Conservation (phyloP, 169 alveolate species). For the Babesia bovis region DNA sequence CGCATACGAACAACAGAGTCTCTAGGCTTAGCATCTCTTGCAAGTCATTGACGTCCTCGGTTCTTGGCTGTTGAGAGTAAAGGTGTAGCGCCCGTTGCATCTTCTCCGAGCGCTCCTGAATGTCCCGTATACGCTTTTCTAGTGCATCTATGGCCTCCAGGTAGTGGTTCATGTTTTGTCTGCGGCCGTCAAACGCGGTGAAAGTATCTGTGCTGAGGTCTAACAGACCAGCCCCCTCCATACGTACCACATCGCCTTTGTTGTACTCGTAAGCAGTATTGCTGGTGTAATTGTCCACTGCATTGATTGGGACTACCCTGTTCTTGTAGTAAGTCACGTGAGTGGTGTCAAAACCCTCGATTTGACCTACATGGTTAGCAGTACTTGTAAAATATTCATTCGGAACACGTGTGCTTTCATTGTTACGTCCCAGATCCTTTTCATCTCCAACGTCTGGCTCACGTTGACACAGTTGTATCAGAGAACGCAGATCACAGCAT, state of each 20-base stretch:
- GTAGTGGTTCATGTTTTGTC: constrained; percentile 24
- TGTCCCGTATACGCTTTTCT: constrained; percentile 22
- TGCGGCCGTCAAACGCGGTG: constrained; percentile 22
- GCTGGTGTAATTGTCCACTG: constrained; percentile 21
- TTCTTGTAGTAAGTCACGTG: constrained; percentile 27
- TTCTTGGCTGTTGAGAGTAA: constrained; percentile 26
- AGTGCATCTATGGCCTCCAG: constrained; percentile 33
- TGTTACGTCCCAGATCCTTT: neutral
- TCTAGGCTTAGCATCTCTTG: constrained; percentile 62
- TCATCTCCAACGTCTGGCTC: constrained; percentile 10
- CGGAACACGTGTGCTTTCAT: neutral
- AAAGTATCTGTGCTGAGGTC: constrained; percentile 30
- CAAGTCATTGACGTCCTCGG: constrained; percentile 35
- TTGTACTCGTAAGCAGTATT: constrained; percentile 15
- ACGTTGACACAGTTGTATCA: constrained; percentile 25
- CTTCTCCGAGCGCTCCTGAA: constrained; percentile 39
- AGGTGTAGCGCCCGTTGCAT: constrained; percentile 57
- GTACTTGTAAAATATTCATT: constrained; percentile 28
- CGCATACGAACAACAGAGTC: constrained; percentile 41
- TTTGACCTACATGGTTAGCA: constrained; percentile 7
- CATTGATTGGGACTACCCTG: constrained; percentile 20
- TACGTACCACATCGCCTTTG: constrained; percentile 17
- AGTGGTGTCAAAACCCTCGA: constrained; percentile 19
- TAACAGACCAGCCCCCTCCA: constrained; percentile 40
- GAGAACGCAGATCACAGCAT: constrained; percentile 38